Percentiles rank a stretch among this genome's conserved stretches.
These are phyloP conservation scores for Boletellus sp. DNA, from an alignment of 768 basidiomycete genomes.

Conservation along the genomic window DNA sequence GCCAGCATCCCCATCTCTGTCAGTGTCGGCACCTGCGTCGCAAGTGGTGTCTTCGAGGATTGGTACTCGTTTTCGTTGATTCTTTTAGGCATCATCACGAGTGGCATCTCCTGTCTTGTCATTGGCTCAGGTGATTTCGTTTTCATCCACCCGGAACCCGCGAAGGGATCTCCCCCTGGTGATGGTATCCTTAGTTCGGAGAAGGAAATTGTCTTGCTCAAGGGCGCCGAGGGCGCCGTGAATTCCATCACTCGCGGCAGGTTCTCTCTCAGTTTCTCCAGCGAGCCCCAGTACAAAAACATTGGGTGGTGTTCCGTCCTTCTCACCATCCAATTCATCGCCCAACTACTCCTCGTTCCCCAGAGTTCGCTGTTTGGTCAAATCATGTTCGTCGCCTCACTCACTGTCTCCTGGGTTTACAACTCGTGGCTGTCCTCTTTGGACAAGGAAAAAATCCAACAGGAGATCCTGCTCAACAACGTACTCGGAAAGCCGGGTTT, in stretches of 20 bases:
- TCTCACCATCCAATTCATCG: constrained; percentile 32
- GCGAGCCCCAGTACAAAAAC: constrained; percentile 24
- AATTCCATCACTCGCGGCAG: constrained; percentile 31
- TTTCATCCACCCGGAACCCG: constrained; percentile 26
- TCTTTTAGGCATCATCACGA: constrained; percentile 31
- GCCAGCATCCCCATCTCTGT: constrained; percentile 31
- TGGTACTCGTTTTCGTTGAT: constrained; percentile 36
- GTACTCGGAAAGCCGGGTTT: constrained; percentile 23
- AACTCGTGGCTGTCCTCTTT: constrained; percentile 36
- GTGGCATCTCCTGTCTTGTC: constrained; percentile 31
- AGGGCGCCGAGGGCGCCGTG: constrained; percentile 29
- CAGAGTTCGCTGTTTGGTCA: constrained; percentile 34
- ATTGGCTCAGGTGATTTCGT: constrained; percentile 32
- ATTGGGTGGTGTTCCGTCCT: constrained; percentile 32
- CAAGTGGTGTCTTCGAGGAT: constrained; percentile 28
- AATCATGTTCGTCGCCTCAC: constrained; percentile 32
- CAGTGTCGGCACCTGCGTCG: constrained; percentile 26
- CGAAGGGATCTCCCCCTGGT: constrained; percentile 25
- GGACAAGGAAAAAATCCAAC: constrained; percentile 34
- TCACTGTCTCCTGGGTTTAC: constrained; percentile 35
- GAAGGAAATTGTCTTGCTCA: constrained; percentile 27
- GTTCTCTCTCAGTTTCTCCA: constrained; percentile 27
- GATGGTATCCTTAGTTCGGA: constrained; percentile 28
- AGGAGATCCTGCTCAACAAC: constrained; percentile 18
- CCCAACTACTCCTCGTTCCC: constrained; percentile 34